phyloP scores from a whole-genome alignment of 768 basidiomycete species.

The Leucocoprinus birnbaumii region DNA sequence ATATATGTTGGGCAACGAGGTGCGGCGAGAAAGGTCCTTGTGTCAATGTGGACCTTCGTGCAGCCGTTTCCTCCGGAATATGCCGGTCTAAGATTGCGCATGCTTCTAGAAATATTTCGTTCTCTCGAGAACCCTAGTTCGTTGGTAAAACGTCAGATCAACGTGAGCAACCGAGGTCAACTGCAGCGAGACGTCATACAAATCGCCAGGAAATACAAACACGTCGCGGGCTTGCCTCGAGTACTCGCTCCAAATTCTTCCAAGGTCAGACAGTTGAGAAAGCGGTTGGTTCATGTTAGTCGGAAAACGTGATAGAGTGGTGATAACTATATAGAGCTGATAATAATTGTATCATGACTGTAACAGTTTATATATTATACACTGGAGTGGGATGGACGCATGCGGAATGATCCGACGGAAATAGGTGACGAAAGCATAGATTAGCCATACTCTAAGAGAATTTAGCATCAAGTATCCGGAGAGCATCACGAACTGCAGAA shows the following conservation, averaged over 20 bases:
- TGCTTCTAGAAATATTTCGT: conserved; percentile 7
- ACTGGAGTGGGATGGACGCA: neutral
- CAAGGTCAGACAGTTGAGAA: neutral
- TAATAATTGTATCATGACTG: conserved; percentile 4
- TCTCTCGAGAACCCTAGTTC: conserved; percentile 1
- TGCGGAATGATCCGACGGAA: too few species aligned
- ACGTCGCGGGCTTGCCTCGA: neutral
- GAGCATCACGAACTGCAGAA: conserved; percentile 72
- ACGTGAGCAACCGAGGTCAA: neutral
- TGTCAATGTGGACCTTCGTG: conserved; percentile 63
- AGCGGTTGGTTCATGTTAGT: neutral
- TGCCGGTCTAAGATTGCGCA: conserved; percentile 13
- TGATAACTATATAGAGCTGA: conserved; percentile 5
- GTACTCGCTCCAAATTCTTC: neutral
- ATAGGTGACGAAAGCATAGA: neutral
- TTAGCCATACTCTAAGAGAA: conserved; percentile 33
- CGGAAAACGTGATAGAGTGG: neutral
- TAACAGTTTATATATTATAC: conserved; percentile 11
- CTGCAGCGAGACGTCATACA: neutral
- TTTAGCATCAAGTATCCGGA: conserved; percentile 70
- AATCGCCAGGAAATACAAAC: neutral
- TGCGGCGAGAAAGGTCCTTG: conserved; percentile 50
- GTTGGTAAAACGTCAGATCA: neutral
- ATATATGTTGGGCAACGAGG: conserved; percentile 51
- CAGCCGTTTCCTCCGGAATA: conserved; percentile 57